A percentile compares a stretch with the other conserved stretches of the same genome.
These are phyloP conservation scores for Aspergillus novoparasiticus DNA, from an alignment of 2,329 filamentous ascomycete species.

Conservation along the genomic window DNA sequence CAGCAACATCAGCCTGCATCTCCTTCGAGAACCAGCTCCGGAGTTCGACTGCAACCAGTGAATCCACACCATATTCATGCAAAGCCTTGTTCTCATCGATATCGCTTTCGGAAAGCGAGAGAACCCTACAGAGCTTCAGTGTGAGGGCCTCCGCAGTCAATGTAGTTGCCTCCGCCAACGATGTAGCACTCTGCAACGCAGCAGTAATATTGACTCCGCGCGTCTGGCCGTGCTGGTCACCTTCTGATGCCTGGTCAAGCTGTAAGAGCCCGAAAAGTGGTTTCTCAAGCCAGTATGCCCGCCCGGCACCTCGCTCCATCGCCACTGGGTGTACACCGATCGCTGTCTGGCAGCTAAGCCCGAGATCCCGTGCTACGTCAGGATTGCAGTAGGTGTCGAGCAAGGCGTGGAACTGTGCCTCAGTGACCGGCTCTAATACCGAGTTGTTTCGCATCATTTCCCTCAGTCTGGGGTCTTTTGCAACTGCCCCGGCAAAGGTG, in stretches of 20 bases:
- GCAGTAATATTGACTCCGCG: not conserved
- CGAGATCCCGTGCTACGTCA: not conserved
- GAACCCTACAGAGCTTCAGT: conserved; percentile 36
- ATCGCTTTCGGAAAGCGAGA: conserved; percentile 35
- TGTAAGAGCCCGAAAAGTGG: not conserved
- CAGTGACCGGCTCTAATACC: conserved; percentile 18
- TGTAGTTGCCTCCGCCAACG: conserved; percentile 9
- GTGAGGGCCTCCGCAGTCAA: conserved; percentile 21
- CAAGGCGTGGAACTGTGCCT: conserved; percentile 20
- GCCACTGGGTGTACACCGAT: not conserved
- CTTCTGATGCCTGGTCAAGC: not conserved
- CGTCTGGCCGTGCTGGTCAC: not conserved
- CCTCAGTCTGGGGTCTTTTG: conserved; percentile 15
- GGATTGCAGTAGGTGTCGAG: conserved; percentile 15
- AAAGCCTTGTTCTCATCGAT: conserved; percentile 30
- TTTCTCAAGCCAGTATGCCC: not conserved
- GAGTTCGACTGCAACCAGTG: not conserved
- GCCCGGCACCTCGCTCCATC: not conserved
- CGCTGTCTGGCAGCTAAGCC: not conserved
- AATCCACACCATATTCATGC: not conserved
- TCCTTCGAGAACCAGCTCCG: conserved; percentile 4
- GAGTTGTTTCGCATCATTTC: conserved; percentile 2
- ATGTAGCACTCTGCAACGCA: conserved; percentile 4
- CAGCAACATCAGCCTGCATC: conserved; percentile 9
- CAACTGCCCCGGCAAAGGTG: conserved; percentile 28